Evolutionary conservation across 2,329 filamentous ascomycete genomes (phyloP).

Genomic region (Ambrosiella beaveri): DNA sequence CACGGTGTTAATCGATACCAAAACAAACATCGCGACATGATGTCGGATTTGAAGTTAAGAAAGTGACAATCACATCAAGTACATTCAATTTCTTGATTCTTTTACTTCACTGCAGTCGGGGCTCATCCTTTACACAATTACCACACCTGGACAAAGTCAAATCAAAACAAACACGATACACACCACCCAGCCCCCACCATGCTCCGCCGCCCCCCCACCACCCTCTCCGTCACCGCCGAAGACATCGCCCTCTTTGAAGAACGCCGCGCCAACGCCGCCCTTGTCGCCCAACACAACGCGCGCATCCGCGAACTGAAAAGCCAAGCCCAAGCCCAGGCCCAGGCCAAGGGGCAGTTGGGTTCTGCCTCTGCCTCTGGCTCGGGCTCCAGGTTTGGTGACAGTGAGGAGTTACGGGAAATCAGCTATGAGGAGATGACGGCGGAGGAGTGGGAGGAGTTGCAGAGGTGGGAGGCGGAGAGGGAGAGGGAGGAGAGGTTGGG

Average conservation of each 20-base stretch:
- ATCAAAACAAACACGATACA: background rate
- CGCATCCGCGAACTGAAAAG: constrained; percentile 14
- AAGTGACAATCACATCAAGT: background rate
- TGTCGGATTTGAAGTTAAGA: background rate
- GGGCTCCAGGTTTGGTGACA: background rate
- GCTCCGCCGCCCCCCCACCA: constrained; percentile 52
- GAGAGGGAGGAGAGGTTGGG: constrained; percentile 16
- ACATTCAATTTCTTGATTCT: background rate
- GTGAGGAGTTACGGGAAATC: background rate
- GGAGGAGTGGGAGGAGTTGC: constrained; percentile 10
- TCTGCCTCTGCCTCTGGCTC: too few species aligned
- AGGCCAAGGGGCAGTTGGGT: background rate
- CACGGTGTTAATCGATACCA: background rate
- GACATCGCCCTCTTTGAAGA: constrained; percentile 57
- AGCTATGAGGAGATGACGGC: constrained; percentile 12
- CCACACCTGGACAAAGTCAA: background rate
- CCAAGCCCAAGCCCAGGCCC: constrained; percentile 10
- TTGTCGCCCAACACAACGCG: constrained; percentile 17
- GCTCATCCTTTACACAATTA: too few species aligned
- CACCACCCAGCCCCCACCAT: constrained; percentile 21
- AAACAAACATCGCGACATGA: background rate
- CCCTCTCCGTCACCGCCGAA: constrained; percentile 49
- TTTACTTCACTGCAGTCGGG: too few species aligned
- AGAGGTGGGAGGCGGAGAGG: constrained; percentile 13
- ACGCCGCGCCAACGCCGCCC: constrained; percentile 30